Evolutionary conservation across 2,329 filamentous ascomycete genomes (phyloP).

Genomic region (Nectriaceae sp.): DNA sequence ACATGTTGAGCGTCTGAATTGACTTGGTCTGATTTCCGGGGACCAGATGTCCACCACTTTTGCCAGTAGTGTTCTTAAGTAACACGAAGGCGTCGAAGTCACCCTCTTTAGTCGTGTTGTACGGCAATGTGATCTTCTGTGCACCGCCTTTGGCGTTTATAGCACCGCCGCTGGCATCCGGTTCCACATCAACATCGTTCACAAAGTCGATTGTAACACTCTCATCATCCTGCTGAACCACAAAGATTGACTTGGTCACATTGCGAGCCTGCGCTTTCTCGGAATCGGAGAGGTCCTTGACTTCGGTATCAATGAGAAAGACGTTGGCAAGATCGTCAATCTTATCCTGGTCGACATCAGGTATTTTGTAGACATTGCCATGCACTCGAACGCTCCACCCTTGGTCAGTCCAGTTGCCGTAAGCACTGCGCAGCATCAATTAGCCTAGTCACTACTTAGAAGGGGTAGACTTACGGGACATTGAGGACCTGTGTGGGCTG

Average conservation of each 20-base stretch:
- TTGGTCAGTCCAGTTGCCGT: slow-evolving; percentile 77
- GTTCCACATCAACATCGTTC: slow-evolving; percentile 46
- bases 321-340: slow-evolving; percentile 69
- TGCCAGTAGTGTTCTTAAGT: slow-evolving; percentile 58
- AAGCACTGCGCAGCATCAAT: slow-evolving; percentile 41
- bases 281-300: slow-evolving; percentile 57
- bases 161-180: slow-evolving; percentile 57
- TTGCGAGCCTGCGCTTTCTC: slow-evolving; percentile 72
- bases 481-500: slow-evolving; percentile 72
- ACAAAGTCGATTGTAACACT: slow-evolving; percentile 65
- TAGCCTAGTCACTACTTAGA: background rate
- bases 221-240: slow-evolving; percentile 69
- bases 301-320: slow-evolving; percentile 67
- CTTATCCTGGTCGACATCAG: slow-evolving; percentile 64
- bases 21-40: slow-evolving; percentile 64
- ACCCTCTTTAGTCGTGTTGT: slow-evolving; percentile 65
- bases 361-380: slow-evolving; percentile 81
- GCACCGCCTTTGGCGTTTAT: slow-evolving; percentile 55
- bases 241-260: slow-evolving; percentile 70
- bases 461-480: slow-evolving; percentile 50
- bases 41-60: slow-evolving; percentile 49
- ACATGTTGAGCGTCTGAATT: slow-evolving; percentile 70
- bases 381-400: slow-evolving; percentile 78
- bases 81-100: slow-evolving; percentile 74
- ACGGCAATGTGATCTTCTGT: slow-evolving; percentile 65